Conservation (phyloP, 2,329 filamentous ascomycete species). For the Xylariaceae sp. region DNA sequence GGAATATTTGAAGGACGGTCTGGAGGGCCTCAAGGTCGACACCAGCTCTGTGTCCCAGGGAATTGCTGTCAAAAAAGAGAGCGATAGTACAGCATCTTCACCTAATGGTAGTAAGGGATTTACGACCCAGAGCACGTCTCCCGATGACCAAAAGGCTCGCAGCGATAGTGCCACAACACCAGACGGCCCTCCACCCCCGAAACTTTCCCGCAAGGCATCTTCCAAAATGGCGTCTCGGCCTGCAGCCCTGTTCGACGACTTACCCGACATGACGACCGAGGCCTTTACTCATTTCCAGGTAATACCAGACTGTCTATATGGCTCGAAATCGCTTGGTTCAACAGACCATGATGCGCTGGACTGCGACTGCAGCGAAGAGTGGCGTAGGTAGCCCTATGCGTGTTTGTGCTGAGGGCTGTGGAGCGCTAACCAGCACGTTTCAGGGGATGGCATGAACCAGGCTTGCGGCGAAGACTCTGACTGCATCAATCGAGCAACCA, state of each 20-base stretch:
- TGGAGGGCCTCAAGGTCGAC: slow-evolving; percentile 43
- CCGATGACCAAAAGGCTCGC: slow-evolving; percentile 41
- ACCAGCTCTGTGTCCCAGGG: slow-evolving; percentile 23
- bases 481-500: slow-evolving; percentile 97
- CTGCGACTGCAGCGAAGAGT: slow-evolving; percentile 92
- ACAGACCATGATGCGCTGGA: slow-evolving; percentile 88
- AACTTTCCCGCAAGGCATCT: slow-evolving; percentile 68
- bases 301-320: slow-evolving; percentile 83
- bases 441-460: slow-evolving; percentile 64
- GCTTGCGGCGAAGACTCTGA: slow-evolving; percentile 95
- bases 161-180: slow-evolving; percentile 45
- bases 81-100: slow-evolving; percentile 32
- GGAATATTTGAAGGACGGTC: slow-evolving; percentile 24
- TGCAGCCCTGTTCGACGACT: slow-evolving; percentile 64
- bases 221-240: slow-evolving; percentile 63
- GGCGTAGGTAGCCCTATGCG: slow-evolving; percentile 62
- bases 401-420: slow-evolving; percentile 13
- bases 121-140: slow-evolving; percentile 39
- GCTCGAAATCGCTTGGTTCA: slow-evolving; percentile 83
- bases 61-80: slow-evolving; percentile 36
- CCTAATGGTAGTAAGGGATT: slow-evolving; percentile 38
- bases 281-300: slow-evolving; percentile 74
- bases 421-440: slow-evolving; percentile 17
- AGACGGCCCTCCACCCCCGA: slow-evolving; percentile 56
- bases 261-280: slow-evolving; percentile 74